These are phyloP conservation scores for Hapsidospora chrysogenum DNA, from an alignment of 495 filamentous ascomycete genomes.

Conservation along the genomic window DNA sequence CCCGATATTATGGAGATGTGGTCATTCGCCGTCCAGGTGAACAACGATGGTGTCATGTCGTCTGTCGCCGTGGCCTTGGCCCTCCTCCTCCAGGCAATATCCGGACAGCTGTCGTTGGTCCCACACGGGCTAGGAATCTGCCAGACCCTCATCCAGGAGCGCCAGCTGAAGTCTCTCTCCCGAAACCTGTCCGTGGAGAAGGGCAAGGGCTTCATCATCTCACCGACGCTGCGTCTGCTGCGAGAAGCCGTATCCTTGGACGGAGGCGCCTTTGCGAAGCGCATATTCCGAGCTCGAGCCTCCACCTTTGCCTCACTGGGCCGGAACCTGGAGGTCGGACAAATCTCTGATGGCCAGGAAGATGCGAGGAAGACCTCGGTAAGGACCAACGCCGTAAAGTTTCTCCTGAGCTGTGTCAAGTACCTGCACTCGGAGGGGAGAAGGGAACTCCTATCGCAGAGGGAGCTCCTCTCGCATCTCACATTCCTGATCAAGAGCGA, in stretches of 20 bases:
- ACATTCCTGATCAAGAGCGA: conserved; percentile 58
- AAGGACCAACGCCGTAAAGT: conserved; percentile 57
- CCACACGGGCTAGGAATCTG: conserved; percentile 56
- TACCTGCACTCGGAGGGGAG: conserved; percentile 55
- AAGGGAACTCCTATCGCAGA: conserved; percentile 55
- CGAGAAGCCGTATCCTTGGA: conserved; percentile 66
- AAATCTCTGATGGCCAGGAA: conserved; percentile 33
- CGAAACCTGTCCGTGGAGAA: conserved; percentile 55
- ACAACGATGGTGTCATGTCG: conserved; percentile 59
- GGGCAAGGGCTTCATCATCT: conserved; percentile 69
- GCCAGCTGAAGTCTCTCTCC: conserved; percentile 54
- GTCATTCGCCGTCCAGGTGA: conserved; percentile 53
- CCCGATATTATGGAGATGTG: conserved; percentile 64
- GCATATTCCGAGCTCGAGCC: conserved; percentile 50
- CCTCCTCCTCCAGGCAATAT: conserved; percentile 57
- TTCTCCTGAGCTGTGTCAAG: conserved; percentile 56
- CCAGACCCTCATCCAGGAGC: conserved; percentile 53
- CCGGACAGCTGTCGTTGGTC: conserved; percentile 49
- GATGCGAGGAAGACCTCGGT: conserved; percentile 47
- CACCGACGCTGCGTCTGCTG: conserved; percentile 63
- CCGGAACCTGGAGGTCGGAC: conserved; percentile 37
- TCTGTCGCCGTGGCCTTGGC: conserved; percentile 59
- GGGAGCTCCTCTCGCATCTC: conserved; percentile 49
- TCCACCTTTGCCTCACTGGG: conserved; percentile 59
- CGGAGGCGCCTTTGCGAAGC: conserved; percentile 56